Evolutionary conservation across 129 eudicot species (phyloP).

Genomic region (Arctium minus): DNA sequence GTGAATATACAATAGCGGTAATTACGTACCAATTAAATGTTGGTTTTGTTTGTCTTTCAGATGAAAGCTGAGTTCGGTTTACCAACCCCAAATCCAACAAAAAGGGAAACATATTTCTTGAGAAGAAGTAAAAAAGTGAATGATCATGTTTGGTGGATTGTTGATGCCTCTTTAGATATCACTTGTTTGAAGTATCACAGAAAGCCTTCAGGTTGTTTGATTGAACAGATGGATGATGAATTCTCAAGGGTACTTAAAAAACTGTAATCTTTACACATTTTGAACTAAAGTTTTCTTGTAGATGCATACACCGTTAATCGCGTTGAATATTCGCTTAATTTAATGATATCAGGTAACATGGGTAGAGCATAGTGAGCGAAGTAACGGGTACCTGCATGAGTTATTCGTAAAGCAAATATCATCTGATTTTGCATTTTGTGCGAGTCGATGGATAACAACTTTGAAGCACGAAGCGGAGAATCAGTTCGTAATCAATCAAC

Average conservation of each 20-base stretch:
- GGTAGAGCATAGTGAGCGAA: conserved; percentile 46
- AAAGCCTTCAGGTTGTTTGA: conserved; percentile 66
- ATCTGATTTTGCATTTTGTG: conserved; percentile 41
- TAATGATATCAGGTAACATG: conserved; percentile 39
- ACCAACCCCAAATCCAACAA: conserved; percentile 38
- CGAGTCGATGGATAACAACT: conserved; percentile 50
- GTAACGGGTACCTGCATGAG: not conserved
- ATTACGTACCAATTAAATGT: no score
- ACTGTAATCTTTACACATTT: not conserved
- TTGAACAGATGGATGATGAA: conserved; percentile 38
- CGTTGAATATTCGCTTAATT: not conserved
- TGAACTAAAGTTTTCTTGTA: not conserved
- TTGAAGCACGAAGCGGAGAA: conserved; percentile 36
- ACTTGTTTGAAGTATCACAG: conserved; percentile 26
- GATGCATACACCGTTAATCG: no score
- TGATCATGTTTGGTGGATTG: conserved; percentile 40
- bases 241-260: conserved; percentile 27
- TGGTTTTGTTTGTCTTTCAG: conserved; percentile 21
- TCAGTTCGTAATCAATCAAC: not conserved
- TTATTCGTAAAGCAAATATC: conserved; percentile 24
- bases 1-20: no score
- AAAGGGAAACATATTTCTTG: conserved; percentile 41
- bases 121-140: conserved; percentile 40
- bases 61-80: conserved; percentile 41
- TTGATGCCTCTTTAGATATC: conserved; percentile 50